Evolutionary conservation across 1,139 yeast genomes (phyloP), one percentile per base, ranked within the genome.

Genomic region (Zygoascus sp.): DNA sequence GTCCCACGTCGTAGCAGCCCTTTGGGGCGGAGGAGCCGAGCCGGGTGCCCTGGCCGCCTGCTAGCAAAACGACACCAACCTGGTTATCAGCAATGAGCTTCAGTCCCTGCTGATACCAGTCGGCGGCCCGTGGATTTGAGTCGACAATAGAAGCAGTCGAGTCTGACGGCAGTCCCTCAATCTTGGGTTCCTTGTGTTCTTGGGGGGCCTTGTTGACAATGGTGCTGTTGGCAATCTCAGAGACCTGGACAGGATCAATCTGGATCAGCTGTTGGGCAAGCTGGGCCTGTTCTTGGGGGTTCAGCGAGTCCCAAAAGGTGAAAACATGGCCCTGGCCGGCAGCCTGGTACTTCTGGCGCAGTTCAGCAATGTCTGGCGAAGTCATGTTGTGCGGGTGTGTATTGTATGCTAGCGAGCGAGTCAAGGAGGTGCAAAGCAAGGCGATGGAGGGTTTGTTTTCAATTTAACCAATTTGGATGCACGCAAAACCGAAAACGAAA

Each of bases 1-100:
- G 75, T 0, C 83, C 82, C 51, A 94, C 83, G 62, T 92, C 79
- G 65, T 79, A 92, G 67, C 97, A 90, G 1, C 99, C 99, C 67
- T 92, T 92, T 38, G 99, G 99, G 27, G 72, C 80, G 13, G 79
- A 70, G 1, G 96, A 87, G 1, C 98, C 98, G 49, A 92, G 73
- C 53, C 99, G 76, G 3, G 97, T 84, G 25, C 98, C 99, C 67
- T 92, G 98, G 47, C 99, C 99, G 49, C 98, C 99, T 9, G 98
- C 97, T 84, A 92, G 82, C 49, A 92, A 74, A 40, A 92, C 74
- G 7, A 92, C 92, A 21, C 89, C 98, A 17, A 90, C 97, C 60
- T 84, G 79, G 55, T 83, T 83, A 22, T 71, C 63, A 25, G 78
- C 68, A 51, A 92, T 83, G 34, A 94, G 84, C 32, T 78, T 70